phyloP scores from a whole-genome alignment of 441 rosid genomes.

The Bocquillonia castaneifolia region DNA sequence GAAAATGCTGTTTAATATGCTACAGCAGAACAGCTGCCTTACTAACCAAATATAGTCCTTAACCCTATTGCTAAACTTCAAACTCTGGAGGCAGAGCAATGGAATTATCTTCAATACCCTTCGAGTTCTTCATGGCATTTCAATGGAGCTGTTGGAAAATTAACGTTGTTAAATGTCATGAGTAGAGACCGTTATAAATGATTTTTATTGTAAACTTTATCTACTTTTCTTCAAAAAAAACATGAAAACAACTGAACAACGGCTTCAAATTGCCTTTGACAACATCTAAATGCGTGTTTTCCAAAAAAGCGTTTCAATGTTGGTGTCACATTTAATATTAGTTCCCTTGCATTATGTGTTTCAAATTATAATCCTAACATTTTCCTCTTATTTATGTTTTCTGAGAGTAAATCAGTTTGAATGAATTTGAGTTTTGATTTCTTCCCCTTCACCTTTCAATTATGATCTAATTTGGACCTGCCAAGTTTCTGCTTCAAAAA shows the following conservation, averaged over 20 bases:
- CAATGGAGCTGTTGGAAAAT: too few relatives aligned
- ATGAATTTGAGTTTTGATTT: neutral
- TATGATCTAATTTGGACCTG: neutral
- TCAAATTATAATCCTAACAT: neutral
- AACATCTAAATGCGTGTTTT: neutral
- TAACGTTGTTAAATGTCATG: too few relatives aligned
- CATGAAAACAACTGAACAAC: neutral
- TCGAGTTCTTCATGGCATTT: neutral
- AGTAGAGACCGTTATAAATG: neutral
- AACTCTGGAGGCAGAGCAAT: slow-evolving; percentile 4
- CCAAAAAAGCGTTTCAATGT: neutral
- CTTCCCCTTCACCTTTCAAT: neutral
- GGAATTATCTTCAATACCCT: neutral
- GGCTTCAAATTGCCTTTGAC: neutral
- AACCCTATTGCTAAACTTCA: neutral
- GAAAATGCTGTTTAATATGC: neutral
- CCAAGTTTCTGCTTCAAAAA: neutral
- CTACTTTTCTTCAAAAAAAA: neutral
- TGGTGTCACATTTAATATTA: neutral
- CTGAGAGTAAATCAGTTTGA: neutral
- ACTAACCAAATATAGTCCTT: neutral
- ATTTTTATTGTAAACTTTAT: neutral
- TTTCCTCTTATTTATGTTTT: neutral
- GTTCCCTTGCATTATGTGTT: neutral
- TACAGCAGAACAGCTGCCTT: neutral